Evolutionary conservation across 345 rosid genomes (phyloP), one percentile per base, ranked within the genome.

Genomic region (Viola odorata): DNA sequence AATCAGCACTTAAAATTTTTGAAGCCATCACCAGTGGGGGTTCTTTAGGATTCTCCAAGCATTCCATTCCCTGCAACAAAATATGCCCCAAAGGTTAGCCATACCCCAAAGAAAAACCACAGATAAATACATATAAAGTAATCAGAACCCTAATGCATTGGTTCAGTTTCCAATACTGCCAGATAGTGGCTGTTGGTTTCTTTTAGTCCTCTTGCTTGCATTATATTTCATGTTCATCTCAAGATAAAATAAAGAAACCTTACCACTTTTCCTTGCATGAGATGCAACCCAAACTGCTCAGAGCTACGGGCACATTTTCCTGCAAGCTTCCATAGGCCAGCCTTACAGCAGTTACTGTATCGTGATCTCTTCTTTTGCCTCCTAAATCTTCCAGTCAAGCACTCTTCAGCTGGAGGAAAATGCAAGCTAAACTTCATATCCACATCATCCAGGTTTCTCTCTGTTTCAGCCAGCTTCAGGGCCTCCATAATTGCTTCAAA

Each of bases 391-490:
- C 88, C 97, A 68, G 88, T 91, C 52, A 70, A 74, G 57, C 86
- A 96, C 61, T 76, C 78, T 81, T 94, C 99, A 40, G 97, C 95
- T 0, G 92, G 83, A n/a, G 99, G 97, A 70, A 95, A 95, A 81
- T 95, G 95, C 82, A 95, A 78, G 82, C 86, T 86, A 72, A 95
- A 95, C 80, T 95, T 95, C 23, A 86, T 75, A 70, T 95, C 99
- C 50, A 86, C 97, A 77, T 95, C 99, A 78, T 95, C 97, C 66
- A 95, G 91, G 80, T 95, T 96, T 77, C 96, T 84, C 64, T 95
- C 99, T 5, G 95, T 85, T 53, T 84, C 89, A 7, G 97, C 95
- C 59, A 41, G 81, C 66, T 81, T 66, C 14, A 95, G 83, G 37
- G 96, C 81, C 73, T 81, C 81, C 42, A 74, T 61, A 73, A 91